A percentile compares a stretch with the other conserved stretches of the same genome.
These are phyloP conservation scores for Gyromitra esculenta DNA, from an alignment of 2,329 filamentous ascomycete species.

Conservation along the genomic window DNA sequence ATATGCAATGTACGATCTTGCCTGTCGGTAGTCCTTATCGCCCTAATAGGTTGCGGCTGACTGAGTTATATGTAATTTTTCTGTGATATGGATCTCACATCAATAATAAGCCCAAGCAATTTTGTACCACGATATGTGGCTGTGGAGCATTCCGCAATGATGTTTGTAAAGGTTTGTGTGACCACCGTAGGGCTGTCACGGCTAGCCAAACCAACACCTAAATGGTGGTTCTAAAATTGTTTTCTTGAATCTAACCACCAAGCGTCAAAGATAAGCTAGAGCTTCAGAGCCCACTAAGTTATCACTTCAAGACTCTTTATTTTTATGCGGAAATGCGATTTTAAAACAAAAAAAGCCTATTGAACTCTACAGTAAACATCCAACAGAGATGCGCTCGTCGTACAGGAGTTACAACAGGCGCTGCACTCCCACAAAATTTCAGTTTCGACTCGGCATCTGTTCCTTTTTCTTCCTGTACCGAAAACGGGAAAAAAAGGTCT, in stretches of 20 bases:
- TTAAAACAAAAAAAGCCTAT: neutral
- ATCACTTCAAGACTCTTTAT: neutral
- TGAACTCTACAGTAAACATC: neutral
- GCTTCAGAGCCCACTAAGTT: too few species aligned
- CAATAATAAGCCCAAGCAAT: neutral
- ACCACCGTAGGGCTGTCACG: constrained; percentile 28
- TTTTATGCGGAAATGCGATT: neutral
- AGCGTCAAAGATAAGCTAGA: neutral
- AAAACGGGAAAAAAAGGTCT: constrained; percentile 23
- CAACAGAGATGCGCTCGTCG: neutral
- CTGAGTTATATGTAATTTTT: neutral
- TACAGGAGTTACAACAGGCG: neutral
- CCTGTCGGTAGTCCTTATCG: constrained; percentile 13
- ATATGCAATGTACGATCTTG: constrained; percentile 28
- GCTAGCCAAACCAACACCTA: constrained; percentile 7
- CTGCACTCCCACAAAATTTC: neutral
- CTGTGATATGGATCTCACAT: constrained; percentile 4
- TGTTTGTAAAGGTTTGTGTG: constrained; percentile 9
- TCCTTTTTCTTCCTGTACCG: constrained; percentile 14
- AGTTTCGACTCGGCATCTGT: constrained; percentile 2
- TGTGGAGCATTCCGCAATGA: constrained; percentile 8
- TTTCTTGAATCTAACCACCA: neutral
- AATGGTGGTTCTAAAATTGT: constrained; percentile 11
- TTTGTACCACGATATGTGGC: neutral
- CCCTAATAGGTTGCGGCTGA: constrained; percentile 14